These are phyloP conservation scores for Noccaea bulbosa DNA, from an alignment of 345 rosid species.

Conservation along the genomic window DNA sequence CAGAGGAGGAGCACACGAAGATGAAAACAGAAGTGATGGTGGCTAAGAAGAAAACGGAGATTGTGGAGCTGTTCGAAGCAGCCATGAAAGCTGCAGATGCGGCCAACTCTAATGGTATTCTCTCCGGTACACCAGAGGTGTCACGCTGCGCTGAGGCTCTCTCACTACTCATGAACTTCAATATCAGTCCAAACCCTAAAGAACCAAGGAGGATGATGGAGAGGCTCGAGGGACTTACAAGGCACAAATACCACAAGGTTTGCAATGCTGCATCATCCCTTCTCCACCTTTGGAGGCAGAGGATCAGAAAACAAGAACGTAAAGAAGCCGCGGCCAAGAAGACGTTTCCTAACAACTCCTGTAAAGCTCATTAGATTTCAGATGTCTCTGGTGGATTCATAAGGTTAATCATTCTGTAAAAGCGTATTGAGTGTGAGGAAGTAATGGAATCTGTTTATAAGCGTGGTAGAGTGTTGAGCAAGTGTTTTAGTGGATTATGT, in stretches of 20 bases:
- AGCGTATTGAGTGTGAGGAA: not conserved
- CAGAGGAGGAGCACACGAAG: no score
- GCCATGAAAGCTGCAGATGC: conserved; percentile 33
- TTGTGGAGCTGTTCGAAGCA: conserved; percentile 20
- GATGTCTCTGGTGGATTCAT: not conserved
- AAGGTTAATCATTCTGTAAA: not conserved
- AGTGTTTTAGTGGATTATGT: no score
- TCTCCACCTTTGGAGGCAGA: conserved; percentile 23
- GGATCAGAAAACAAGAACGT: not conserved
- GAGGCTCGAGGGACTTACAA: conserved; percentile 26
- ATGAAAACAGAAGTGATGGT: not conserved
- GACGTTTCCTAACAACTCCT: not conserved
- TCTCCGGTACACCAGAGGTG: conserved; percentile 3
- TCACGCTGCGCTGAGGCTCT: conserved; percentile 19
- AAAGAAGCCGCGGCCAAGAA: not conserved
- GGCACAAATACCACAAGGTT: conserved; percentile 28
- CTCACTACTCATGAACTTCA: not conserved
- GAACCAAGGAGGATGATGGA: conserved; percentile 23
- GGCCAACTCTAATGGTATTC: conserved; percentile 25
- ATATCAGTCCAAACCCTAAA: not conserved
- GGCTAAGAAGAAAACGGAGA: conserved; percentile 3
- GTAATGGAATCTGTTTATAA: not conserved
- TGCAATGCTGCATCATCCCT: conserved; percentile 1
- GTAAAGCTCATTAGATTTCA: not conserved
- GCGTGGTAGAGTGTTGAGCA: not conserved